phyloP scores from a whole-genome alignment of 805 yeast species.

The Kockiozyma suomiensis region DNA sequence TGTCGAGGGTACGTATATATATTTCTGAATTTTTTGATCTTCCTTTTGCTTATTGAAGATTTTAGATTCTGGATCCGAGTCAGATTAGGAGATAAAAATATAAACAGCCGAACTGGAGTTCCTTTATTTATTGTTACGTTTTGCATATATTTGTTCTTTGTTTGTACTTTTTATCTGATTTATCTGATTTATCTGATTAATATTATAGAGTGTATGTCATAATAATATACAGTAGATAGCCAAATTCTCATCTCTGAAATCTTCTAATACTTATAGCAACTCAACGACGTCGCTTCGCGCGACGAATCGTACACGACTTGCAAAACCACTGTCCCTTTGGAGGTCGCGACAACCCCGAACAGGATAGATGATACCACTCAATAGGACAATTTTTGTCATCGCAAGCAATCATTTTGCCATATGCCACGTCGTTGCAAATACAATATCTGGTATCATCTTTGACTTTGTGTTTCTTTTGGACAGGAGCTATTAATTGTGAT shows the following conservation, averaged over 20 bases:
- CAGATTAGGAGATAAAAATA: no score
- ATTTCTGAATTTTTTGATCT: not conserved
- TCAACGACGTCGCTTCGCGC: constrained; percentile 1
- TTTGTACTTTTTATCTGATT: no score
- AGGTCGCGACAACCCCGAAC: constrained; percentile 81
- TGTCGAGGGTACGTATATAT: constrained; percentile 25
- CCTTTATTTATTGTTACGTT: no score
- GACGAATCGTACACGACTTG: constrained; percentile 54
- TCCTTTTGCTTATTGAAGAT: not conserved
- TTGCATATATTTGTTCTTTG: not conserved
- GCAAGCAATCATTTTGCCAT: constrained; percentile 89
- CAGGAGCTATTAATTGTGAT: not conserved
- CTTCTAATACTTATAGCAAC: no score
- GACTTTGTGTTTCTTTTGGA: not conserved
- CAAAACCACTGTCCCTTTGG: constrained; percentile 89
- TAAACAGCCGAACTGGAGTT: no score
- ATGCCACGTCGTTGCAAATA: constrained; percentile 50
- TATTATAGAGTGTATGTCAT: not conserved
- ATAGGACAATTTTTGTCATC: constrained; percentile 78
- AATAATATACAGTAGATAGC: not conserved
- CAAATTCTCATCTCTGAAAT: not conserved
- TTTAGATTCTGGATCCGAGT: constrained; percentile 32
- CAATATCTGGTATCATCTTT: constrained; percentile 46
- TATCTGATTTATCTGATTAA: no score
- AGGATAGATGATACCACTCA: constrained; percentile 96